Evolutionary conservation across 495 filamentous ascomycete species (phyloP).

Genomic region (Tetracladium marchalianum): DNA sequence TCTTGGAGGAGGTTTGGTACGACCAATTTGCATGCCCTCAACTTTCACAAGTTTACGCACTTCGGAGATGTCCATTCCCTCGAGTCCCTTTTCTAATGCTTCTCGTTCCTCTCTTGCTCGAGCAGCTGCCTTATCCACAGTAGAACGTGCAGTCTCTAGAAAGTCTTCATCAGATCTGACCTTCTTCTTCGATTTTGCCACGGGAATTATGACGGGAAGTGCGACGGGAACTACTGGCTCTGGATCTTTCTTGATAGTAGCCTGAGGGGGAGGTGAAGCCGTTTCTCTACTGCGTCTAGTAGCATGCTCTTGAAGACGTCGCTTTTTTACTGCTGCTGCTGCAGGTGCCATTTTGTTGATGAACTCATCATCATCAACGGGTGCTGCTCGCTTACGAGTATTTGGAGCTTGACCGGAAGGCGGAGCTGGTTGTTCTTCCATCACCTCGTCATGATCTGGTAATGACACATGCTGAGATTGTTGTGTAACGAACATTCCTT

Average conservation of each 20-base stretch:
- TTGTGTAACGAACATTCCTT: conserved; percentile 31
- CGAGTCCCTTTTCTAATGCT: conserved; percentile 36
- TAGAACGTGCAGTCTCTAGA: conserved; percentile 54
- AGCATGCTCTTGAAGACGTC: conserved; percentile 42
- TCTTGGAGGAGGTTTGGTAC: conserved; percentile 11
- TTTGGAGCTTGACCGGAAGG: not conserved
- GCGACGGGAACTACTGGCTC: conserved; percentile 3
- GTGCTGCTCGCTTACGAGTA: conserved; percentile 36
- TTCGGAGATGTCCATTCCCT: conserved; percentile 56
- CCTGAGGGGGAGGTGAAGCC: conserved; percentile 12
- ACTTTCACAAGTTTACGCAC: conserved; percentile 69
- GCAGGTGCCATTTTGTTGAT: conserved; percentile 60
- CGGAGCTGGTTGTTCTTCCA: conserved; percentile 7
- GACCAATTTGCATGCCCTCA: conserved; percentile 63
- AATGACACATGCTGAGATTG: not conserved
- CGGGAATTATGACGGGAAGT: conserved; percentile 4
- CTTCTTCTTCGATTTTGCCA: conserved; percentile 3
- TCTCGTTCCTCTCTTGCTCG: conserved; percentile 49
- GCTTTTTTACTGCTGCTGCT: conserved; percentile 62
- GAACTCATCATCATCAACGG: conserved; percentile 36
- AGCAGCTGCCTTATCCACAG: conserved; percentile 61
- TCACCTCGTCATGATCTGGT: conserved; percentile 1
- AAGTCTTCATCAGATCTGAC: conserved; percentile 49
- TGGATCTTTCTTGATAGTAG: not conserved
- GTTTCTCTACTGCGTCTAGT: conserved; percentile 23